Evolutionary conservation across 371 early-diverging fungal species (phyloP).

Genomic region (Apophysomyces trapeziformis): DNA sequence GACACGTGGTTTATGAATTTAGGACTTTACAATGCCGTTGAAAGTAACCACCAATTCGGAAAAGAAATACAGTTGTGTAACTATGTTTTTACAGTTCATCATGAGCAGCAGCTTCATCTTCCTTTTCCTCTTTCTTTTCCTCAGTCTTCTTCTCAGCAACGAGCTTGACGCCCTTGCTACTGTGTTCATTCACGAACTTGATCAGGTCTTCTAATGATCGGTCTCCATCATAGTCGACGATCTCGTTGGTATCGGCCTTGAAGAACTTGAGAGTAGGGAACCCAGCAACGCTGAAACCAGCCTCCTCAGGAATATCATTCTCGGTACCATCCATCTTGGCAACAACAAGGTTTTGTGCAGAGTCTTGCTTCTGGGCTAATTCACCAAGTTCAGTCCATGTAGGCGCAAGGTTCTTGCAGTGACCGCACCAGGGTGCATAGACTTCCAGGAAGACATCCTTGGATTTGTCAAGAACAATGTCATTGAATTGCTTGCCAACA

Average conservation of each 20-base stretch:
- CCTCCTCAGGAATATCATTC: constrained; percentile 88
- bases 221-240: constrained; percentile 86
- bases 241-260: constrained; percentile 83
- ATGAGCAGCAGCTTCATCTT: constrained; percentile 53
- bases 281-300: constrained; percentile 78
- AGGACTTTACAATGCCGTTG: no score
- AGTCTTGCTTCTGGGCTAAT: constrained; percentile 25
- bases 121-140: constrained; percentile 33
- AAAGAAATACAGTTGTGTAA: background rate
- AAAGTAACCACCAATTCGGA: no score
- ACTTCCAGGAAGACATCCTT: constrained; percentile 96
- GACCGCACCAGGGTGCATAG: constrained; percentile 95
- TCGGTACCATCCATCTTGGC: constrained; percentile 96
- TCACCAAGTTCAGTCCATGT: constrained; percentile 79
- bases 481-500: constrained; percentile 81
- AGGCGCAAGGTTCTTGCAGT: constrained; percentile 91
- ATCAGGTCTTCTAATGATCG: constrained; percentile 78
- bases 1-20: background rate
- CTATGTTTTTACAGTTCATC: constrained; percentile 65
- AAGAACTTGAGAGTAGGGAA: constrained; percentile 96
- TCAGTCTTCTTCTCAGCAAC: constrained; percentile 28
- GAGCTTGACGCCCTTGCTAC: constrained; percentile 44
- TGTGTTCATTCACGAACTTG: constrained; percentile 76
- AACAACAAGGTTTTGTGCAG: constrained; percentile 68
- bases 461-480: constrained; percentile 79